Percentiles rank a stretch among this genome's conserved stretches.
Conservation (phyloP, 305 asterid genomes). For the Andrographis paniculata region DNA sequence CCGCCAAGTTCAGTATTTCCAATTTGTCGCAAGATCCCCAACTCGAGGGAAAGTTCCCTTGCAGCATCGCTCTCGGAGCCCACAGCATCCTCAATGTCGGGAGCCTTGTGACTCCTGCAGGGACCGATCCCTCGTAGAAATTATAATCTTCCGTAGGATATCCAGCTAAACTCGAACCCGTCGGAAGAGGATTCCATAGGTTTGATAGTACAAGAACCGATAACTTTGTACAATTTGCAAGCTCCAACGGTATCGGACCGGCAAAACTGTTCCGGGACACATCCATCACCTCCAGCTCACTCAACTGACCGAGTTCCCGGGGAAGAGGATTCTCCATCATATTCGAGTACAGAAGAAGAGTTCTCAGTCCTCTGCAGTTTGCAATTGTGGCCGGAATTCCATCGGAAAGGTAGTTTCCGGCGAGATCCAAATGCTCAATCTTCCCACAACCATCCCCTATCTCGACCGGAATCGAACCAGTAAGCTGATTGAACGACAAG, state of each 20-base stretch:
- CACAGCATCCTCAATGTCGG: conserved; percentile 65
- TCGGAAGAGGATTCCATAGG: conserved; percentile 69
- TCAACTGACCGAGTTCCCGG: conserved; percentile 49
- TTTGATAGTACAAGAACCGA: conserved; percentile 70
- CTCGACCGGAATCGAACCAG: conserved; percentile 50
- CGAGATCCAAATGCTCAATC: conserved; percentile 67
- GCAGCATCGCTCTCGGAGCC: conserved; percentile 68
- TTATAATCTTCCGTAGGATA: conserved; percentile 55
- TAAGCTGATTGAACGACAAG: conserved; percentile 61
- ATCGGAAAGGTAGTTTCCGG: conserved; percentile 54
- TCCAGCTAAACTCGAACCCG: conserved; percentile 29
- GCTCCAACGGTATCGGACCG: conserved; percentile 46
- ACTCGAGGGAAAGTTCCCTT: conserved; percentile 47
- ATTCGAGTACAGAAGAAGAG: conserved; percentile 57
- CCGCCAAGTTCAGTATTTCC: conserved; percentile 74
- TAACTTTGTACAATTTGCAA: conserved; percentile 57
- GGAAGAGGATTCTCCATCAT: conserved; percentile 65
- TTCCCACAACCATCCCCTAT: conserved; percentile 56
- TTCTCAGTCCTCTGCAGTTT: conserved; percentile 44
- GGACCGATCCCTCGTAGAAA: conserved; percentile 61
- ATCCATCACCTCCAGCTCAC: conserved; percentile 66
- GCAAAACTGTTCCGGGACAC: conserved; percentile 76
- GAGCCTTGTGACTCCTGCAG: conserved; percentile 44
- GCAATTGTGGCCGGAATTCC: conserved; percentile 52
- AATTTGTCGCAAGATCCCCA: conserved; percentile 68